Conservation (phyloP, 2,329 filamentous ascomycete genomes). For the Botrytis deweyae region DNA sequence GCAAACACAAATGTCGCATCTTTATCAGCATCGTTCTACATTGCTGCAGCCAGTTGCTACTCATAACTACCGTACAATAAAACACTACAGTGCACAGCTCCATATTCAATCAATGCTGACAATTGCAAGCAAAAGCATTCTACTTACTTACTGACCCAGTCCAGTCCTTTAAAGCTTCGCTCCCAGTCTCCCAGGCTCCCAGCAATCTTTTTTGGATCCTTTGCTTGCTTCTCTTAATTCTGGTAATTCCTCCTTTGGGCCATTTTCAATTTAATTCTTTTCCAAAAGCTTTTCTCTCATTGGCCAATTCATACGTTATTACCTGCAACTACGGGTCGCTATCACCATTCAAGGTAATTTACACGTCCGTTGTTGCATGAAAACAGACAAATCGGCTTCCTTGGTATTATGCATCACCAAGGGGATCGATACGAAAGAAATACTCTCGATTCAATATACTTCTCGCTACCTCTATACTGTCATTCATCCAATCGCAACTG, state of each 20-base stretch:
- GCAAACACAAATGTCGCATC: not conserved
- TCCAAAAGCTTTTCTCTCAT: not conserved
- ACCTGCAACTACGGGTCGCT: conserved; percentile 15
- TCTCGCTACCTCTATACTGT: not conserved
- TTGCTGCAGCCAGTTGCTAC: not conserved
- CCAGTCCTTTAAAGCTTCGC: not conserved
- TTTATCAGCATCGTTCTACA: not conserved
- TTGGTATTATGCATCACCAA: conserved; percentile 19
- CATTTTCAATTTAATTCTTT: conserved; percentile 12
- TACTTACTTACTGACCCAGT: not conserved
- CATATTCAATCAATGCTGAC: conserved; percentile 3
- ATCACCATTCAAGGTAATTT: conserved; percentile 12
- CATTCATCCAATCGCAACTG: conserved; percentile 11
- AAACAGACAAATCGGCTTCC: conserved; percentile 15
- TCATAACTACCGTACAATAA: not conserved
- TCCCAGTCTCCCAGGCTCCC: not conserved
- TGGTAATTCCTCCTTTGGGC: conserved; percentile 9
- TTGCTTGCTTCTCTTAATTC: not conserved
- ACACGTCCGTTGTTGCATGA: conserved; percentile 19
- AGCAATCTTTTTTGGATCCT: not conserved
- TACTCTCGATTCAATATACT: not conserved
- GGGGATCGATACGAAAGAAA: conserved; percentile 1
- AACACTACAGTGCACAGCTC: conserved; percentile 14
- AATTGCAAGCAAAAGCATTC: not conserved
- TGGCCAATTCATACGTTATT: not conserved